Conservation (phyloP, 2,329 filamentous ascomycete species). For the Exophiala sideris region DNA sequence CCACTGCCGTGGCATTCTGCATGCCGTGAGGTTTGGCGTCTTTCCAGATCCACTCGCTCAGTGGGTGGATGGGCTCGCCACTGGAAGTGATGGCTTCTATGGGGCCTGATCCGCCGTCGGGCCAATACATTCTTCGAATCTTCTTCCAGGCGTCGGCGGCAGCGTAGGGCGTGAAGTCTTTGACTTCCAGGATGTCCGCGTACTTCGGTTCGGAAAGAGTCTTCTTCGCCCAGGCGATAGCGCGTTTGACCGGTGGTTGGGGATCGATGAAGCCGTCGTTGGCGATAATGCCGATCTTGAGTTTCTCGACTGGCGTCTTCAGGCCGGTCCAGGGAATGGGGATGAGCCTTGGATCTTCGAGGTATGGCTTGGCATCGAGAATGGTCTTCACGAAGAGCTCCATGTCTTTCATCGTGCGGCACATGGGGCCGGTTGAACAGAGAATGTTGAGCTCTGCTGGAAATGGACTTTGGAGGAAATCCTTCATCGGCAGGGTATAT, state of each 20-base stretch:
- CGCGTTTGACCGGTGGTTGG: conserved; percentile 59
- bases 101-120: conserved; percentile 5
- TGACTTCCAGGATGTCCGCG: conserved; percentile 42
- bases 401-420: conserved; percentile 45
- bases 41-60: conserved; percentile 13
- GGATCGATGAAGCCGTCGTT: conserved; percentile 63
- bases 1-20: conserved; percentile 24
- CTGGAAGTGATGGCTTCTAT: conserved; percentile 9
- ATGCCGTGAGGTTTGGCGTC: conserved; percentile 10
- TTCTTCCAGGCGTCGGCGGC: conserved; percentile 11
- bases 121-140: conserved; percentile 14
- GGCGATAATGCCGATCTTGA: conserved; percentile 62
- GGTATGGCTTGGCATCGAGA: conserved; percentile 49
- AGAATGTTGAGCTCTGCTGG: conserved; percentile 17
- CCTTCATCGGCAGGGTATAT: conserved; percentile 38
- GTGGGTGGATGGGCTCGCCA: conserved; percentile 15
- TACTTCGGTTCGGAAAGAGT: conserved; percentile 30
- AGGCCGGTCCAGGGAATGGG: conserved; percentile 49
- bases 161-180: conserved; percentile 36
- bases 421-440: conserved; percentile 15
- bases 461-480: conserved; percentile 6
- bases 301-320: conserved; percentile 18
- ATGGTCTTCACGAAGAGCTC: conserved; percentile 43
- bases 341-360: conserved; percentile 49
- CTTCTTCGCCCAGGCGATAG: conserved; percentile 44